Evolutionary conservation across 805 yeast species (phyloP).

Genomic region (Wickerhamiella siamensis): DNA sequence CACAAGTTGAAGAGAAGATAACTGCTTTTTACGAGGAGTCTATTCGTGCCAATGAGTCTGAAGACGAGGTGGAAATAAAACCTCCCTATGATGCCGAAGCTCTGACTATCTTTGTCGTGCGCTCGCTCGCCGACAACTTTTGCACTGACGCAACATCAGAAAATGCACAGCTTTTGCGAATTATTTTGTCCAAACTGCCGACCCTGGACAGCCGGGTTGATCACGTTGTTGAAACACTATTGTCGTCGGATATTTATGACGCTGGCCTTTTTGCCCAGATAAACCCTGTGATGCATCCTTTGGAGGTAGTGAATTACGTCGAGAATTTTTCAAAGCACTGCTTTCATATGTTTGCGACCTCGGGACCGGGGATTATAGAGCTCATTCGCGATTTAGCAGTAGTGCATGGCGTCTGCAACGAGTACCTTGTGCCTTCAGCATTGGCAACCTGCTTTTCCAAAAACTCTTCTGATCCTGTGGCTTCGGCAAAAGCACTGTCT

Average conservation of each 20-base stretch:
- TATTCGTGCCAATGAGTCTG: not conserved
- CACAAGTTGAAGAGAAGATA: conserved; percentile 22
- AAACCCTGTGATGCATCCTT: conserved; percentile 4
- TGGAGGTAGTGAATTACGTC: conserved; percentile 7
- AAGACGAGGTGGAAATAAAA: conserved; percentile 23
- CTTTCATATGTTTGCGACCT: conserved; percentile 19
- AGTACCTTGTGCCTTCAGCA: conserved; percentile 56
- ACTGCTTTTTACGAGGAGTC: conserved; percentile 23
- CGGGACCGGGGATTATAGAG: conserved; percentile 54
- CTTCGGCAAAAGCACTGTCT: conserved; percentile 41
- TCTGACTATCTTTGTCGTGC: conserved; percentile 19
- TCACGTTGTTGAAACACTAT: not conserved
- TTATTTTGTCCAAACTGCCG: not conserved
- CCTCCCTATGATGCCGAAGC: conserved; percentile 15
- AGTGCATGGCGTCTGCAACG: conserved; percentile 38
- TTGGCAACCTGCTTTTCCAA: conserved; percentile 41
- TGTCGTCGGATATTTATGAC: conserved; percentile 1
- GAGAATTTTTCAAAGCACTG: conserved; percentile 1
- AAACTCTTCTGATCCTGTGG: conserved; percentile 23
- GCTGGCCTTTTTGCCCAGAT: conserved; percentile 10
- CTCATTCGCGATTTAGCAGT: conserved; percentile 50
- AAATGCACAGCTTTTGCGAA: not conserved
- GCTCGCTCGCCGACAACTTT: conserved; percentile 16
- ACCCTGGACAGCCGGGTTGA: not conserved
- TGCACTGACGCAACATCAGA: conserved; percentile 3